phyloP scores from a whole-genome alignment of 106 monocot species.

The Dioscorea zingiberensis region DNA sequence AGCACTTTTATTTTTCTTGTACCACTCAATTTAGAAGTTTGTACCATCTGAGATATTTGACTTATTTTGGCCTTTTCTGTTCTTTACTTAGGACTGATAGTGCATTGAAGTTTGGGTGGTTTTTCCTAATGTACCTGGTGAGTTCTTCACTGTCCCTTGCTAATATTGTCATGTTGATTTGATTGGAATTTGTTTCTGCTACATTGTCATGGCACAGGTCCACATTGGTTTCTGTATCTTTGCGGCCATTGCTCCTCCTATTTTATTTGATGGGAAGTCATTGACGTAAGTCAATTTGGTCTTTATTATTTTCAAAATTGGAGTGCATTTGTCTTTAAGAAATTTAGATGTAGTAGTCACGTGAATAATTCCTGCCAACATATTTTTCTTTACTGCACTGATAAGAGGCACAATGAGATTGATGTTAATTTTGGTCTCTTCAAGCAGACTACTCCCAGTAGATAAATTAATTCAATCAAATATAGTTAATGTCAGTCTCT shows the following conservation, averaged over 20 bases:
- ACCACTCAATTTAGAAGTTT: too few species aligned
- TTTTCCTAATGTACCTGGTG: constrained; percentile 86
- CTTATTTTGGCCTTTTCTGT: constrained; percentile 1
- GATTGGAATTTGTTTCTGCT: not conserved
- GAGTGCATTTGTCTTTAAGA: too few species aligned
- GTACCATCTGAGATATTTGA: not conserved
- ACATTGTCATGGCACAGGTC: constrained; percentile 28
- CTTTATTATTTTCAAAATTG: not conserved
- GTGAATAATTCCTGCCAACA: too few species aligned
- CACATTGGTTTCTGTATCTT: constrained; percentile 70
- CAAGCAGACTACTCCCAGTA: too few species aligned
- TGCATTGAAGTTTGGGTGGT: constrained; percentile 86
- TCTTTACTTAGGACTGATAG: constrained; percentile 75
- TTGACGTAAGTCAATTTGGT: constrained; percentile 46
- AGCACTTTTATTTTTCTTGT: too few species aligned
- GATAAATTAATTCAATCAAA: too few species aligned
- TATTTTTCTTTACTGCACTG: too few species aligned
- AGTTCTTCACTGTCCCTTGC: constrained; percentile 1
- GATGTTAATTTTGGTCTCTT: too few species aligned
- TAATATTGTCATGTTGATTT: not conserved
- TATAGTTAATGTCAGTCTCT: too few species aligned
- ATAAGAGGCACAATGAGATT: too few species aligned
- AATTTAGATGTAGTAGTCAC: too few species aligned
- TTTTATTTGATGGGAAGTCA: constrained; percentile 64
- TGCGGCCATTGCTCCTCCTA: constrained; percentile 79